Base-by-base conservation (phyloP, 306 rosid genomes). In the Pachyrhizus erosus region DNA sequence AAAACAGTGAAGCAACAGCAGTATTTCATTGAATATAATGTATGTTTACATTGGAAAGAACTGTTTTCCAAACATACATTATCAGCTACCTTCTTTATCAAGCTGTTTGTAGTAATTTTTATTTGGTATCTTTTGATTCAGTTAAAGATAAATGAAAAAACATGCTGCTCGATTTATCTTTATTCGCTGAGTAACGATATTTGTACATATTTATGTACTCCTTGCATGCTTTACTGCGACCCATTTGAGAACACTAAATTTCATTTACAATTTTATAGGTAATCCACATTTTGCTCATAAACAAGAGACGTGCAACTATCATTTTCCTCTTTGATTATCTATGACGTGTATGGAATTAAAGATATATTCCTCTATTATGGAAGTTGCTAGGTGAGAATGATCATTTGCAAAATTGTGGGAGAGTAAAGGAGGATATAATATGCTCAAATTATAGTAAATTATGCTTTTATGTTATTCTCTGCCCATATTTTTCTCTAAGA, bases 81-180 rank as follows among this genome's bases (percentile, higher is more conserved):
- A 43, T 37, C 55, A 3, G 42, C 40, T 57, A 58, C 37, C 15
- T 45, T 10, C 34, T 8, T 71, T 39, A 18, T 62, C 21, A 62
- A 62, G 70, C 52, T 78, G 40, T 29, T 2, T 77, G 23, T 20
- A 24, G 48, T 49, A 45, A 7, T 46, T 76, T 82, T 68, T 58
- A 15, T 75, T 20, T 64, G 57, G 15, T 61, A 46, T 15, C 8
- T 58, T 58, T 13, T 62, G 33, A 72, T 60, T 51, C 14, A 52
- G 68, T 81, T 73, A 54, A 45, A 78, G 26, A 24, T 67, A 66
- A 23, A 20, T 67, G 49, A 23, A 20, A 57, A 24, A 24, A 61
- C 10, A 34, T 66, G 68, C 29, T 51, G 27, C 7, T 78, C 18
- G 20, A 37, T 11, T 33, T 45, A 67, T 68, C 9, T 24, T 77